Evolutionary conservation across 139 green algal genomes (phyloP), one percentile per base, ranked within the genome.

Genomic region (Monoraphidium neglectum): DNA sequence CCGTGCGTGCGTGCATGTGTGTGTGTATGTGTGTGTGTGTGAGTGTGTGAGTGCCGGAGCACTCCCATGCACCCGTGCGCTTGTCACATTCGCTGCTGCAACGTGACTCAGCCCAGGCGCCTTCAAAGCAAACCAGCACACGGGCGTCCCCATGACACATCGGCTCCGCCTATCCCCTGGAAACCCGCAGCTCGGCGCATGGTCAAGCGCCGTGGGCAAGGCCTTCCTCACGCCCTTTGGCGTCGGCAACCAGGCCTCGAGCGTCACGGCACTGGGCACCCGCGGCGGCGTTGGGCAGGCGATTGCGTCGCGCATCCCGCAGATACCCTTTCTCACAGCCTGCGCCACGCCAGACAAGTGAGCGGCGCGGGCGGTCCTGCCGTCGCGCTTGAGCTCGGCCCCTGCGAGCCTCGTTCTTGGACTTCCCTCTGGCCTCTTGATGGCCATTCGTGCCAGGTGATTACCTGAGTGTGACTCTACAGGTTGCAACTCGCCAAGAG

Each of bases 201-300:
- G 67, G 67, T 62, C 43, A 30, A 40, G 61, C 18, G 24, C 46
- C 3, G 40, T 73, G 16, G 67, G 67, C 4, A 40, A 73, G 67
- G 67, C 67, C 10, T 73, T 73, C 21, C 67, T 73, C 4, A 40
- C 60, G 13, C 67, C 67, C 67, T 73, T 73, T 37, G 67, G 36
- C 10, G 67, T 73, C 13, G 67, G 67, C 24, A 24, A 21, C 24
- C 26, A 61, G 3, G 3, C 13, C 12, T 36, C 33, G 26, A 60
- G 24, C 43, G 38, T 61, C 26, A 73, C 67, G 4, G 40, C 67
- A 10, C 67, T 73, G 67, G 67, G 67, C 63, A 70, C 63, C 18
- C 4, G 18, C 8, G 63, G 63, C 36, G 10, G 63, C 15, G 5
- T 70, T 18, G 28, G 15, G 4, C 16, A 49, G 24, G 23, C 28